phyloP scores from a whole-genome alignment of 176 grass and related monocot genomes.

The Zoysia pacifica region DNA sequence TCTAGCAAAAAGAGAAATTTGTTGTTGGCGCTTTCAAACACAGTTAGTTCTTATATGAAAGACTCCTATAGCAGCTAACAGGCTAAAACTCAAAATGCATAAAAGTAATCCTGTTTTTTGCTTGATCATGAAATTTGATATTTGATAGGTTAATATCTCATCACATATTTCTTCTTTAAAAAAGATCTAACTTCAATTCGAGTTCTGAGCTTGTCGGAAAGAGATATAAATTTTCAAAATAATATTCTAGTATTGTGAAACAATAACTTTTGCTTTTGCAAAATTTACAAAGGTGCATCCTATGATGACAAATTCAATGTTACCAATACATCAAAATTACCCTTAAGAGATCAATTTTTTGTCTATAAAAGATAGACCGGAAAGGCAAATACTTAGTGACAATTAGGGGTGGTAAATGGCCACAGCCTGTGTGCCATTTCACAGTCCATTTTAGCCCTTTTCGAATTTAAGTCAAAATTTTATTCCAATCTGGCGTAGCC shows the following conservation, averaged over 20 bases:
- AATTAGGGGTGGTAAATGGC: no score
- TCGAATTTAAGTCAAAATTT: no score
- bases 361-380: no score
- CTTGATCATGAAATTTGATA: background rate
- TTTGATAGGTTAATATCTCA: background rate
- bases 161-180: background rate
- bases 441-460: no score
- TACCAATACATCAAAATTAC: background rate
- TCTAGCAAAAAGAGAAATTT: no score
- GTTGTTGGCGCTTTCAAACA: no score
- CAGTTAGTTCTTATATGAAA: background rate
- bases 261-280: background rate
- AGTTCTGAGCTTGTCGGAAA: background rate
- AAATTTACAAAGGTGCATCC: no score
- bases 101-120: background rate
- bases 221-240: background rate
- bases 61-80: background rate
- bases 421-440: no score
- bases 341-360: no score
- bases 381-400: no score
- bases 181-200: background rate
- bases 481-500: no score
- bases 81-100: background rate
- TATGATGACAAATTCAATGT: background rate
- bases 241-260: background rate